Base-by-base conservation (phyloP, 1,139 yeast species). In the Suhomyces ambrosiae region DNA sequence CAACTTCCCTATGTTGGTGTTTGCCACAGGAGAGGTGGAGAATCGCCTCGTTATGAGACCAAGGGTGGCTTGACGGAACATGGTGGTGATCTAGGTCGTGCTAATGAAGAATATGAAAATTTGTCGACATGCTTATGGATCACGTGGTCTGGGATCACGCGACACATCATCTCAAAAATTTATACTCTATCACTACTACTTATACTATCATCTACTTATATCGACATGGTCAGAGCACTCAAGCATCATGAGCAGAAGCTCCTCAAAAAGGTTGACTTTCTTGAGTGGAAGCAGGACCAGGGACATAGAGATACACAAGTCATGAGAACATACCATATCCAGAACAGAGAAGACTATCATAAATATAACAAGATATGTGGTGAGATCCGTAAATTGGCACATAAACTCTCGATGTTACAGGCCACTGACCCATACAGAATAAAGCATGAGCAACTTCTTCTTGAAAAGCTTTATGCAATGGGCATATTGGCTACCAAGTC, bases 221-320 rank as follows among this genome's bases (percentile, higher is more conserved):
- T 23, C 34, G 63, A 38, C 18, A 90, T 90, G 97, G 97, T 88
- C 40, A 79, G 98, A 63, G 79, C 86, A 53, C 77, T 92, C 47
- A 94, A 92, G 62, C 89, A 86, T 68, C 98, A 92, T 65, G 98
- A 92, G 75, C 83, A 86, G 73, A 90, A 89, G 68, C 79, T 92
- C 58, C 79, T 92, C 55, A 90, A 87, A 71, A 94, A 92, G 65
- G 97, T 92, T 42, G 97, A 92, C 61, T 88, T 94, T 69, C 86
- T 89, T 38, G 95, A 92, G 63, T 94, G 97, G 96, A 92, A 92
- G 62, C 95, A 89, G 57, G 98, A 92, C 61, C 84, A 84, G 43
- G 90, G 94, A 25, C 98, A 94, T 60, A 73, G 98, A 47, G 98
- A 92, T 54, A 83, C 95, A 23, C 94, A 87, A 61, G 95, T 94